Percentiles rank a stretch among this genome's conserved stretches.
These are phyloP conservation scores for Syncephalastrum monosporum DNA, from an alignment of 371 early-diverging fungal species.

Conservation along the genomic window DNA sequence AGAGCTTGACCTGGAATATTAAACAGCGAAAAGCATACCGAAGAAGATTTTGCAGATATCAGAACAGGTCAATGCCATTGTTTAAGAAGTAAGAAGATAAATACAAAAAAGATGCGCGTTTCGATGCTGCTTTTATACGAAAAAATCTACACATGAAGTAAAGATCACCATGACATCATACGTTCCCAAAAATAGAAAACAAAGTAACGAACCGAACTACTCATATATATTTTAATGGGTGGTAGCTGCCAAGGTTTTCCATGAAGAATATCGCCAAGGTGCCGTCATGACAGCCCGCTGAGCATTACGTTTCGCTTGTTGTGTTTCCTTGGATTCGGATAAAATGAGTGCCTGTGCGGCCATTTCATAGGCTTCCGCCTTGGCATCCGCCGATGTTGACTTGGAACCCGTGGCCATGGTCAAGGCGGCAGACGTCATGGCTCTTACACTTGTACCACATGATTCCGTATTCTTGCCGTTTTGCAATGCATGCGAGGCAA, in stretches of 20 bases:
- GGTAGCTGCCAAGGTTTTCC: conserved; percentile 32
- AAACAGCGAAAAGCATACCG: conserved; percentile 16
- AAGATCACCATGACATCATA: conserved; percentile 4
- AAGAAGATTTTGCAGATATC: conserved; percentile 44
- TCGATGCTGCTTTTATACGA: background rate
- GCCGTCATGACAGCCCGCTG: conserved; percentile 54
- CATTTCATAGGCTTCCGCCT: conserved; percentile 41
- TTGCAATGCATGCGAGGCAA: conserved; percentile 26
- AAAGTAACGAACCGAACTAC: background rate
- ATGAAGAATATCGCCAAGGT: conserved; percentile 52
- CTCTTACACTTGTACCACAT: conserved; percentile 10
- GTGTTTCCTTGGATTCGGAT: conserved; percentile 1
- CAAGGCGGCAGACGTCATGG: conserved; percentile 30
- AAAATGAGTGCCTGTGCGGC: conserved; percentile 22
- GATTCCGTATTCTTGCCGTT: conserved; percentile 4
- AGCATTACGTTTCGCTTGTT: conserved; percentile 28
- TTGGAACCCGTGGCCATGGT: conserved; percentile 21
- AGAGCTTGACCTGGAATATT: background rate
- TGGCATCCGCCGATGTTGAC: conserved; percentile 25
- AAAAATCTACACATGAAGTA: too few relatives aligned
- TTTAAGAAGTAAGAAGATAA: conserved; percentile 6
- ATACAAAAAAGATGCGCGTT: background rate
- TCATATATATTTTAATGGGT: background rate
- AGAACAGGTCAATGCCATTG: conserved; percentile 42
- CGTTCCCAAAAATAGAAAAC: background rate